phyloP scores from a whole-genome alignment of 192 early-diverging fungal genomes.

The Pilobolus umbonatus region DNA sequence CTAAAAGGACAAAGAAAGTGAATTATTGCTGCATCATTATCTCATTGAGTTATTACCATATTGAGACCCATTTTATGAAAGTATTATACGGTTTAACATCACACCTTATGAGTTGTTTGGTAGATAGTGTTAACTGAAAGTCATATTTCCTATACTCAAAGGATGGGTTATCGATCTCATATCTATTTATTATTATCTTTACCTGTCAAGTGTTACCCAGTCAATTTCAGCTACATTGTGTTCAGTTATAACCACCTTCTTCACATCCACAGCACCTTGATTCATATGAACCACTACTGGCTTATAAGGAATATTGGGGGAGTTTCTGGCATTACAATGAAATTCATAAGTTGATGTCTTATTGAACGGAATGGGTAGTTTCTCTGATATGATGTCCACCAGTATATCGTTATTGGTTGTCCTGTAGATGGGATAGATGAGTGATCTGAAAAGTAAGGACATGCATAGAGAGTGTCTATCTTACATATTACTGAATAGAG shows the following conservation, averaged over 20 bases:
- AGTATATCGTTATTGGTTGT: conserved; percentile 2
- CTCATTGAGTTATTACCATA: conserved; percentile 12
- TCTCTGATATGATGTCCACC: conserved; percentile 4
- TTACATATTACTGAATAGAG: conserved; percentile 19
- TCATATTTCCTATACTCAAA: conserved; percentile 23
- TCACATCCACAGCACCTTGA: conserved; percentile 11
- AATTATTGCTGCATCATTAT: background rate
- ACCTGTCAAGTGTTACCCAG: conserved; percentile 28
- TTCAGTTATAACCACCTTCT: conserved; percentile 20
- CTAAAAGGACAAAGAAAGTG: background rate
- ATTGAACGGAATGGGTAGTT: background rate
- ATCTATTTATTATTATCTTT: background rate
- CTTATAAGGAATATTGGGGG: conserved; percentile 1
- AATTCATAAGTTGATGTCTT: conserved; percentile 24
- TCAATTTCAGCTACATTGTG: conserved; percentile 18
- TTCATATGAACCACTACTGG: conserved; percentile 26
- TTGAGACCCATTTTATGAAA: conserved; percentile 32
- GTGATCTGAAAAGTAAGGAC: background rate
- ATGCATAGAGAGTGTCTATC: background rate
- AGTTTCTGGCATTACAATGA: conserved; percentile 21
- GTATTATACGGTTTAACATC: conserved; percentile 33
- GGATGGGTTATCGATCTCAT: background rate
- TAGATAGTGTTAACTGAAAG: conserved; percentile 22
- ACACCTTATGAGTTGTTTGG: conserved; percentile 9
- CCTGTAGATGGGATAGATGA: background rate